These are phyloP conservation scores for Davidsoniella virescens DNA, from an alignment of 2,329 filamentous ascomycete genomes.

Conservation along the genomic window DNA sequence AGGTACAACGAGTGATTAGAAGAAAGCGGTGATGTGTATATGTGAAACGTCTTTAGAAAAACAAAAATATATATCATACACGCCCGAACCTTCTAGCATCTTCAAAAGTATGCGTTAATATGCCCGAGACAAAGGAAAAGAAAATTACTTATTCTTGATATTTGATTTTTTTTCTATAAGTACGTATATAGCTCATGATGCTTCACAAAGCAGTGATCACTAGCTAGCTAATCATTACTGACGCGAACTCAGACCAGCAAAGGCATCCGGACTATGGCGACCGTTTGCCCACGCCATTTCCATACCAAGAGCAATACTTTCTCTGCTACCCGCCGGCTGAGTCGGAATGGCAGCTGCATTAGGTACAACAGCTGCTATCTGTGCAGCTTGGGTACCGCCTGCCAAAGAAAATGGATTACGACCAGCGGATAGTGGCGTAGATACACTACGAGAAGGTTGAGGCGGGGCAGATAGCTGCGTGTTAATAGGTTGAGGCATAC, in stretches of 20 bases:
- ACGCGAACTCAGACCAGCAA: slow-evolving; percentile 55
- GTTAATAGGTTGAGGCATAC: slow-evolving; percentile 3
- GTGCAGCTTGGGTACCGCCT: slow-evolving; percentile 17
- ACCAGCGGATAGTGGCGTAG: slow-evolving; percentile 24
- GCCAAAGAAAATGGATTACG: slow-evolving; percentile 40
- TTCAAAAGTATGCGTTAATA: too few species aligned
- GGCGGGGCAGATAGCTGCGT: slow-evolving; percentile 13
- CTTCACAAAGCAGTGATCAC: too few species aligned
- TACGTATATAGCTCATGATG: too few species aligned
- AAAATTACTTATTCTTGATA: background rate
- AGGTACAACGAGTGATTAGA: too few species aligned
- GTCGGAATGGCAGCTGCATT: slow-evolving; percentile 23
- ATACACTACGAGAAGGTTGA: slow-evolving; percentile 17
- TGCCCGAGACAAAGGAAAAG: too few species aligned
- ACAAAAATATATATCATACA: too few species aligned
- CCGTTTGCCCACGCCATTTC: slow-evolving; percentile 52
- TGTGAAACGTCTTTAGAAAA: too few species aligned
- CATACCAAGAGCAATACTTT: slow-evolving; percentile 52
- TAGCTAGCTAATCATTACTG: slow-evolving; percentile 18
- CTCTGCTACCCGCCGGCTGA: slow-evolving; percentile 34
- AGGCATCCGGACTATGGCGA: slow-evolving; percentile 64
- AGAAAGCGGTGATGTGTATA: too few species aligned
- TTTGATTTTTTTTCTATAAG: background rate
- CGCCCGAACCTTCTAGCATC: too few species aligned
- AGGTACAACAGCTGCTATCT: slow-evolving; percentile 15